phyloP scores from a whole-genome alignment of 2,329 filamentous ascomycete species.

The Fusarium sp. region DNA sequence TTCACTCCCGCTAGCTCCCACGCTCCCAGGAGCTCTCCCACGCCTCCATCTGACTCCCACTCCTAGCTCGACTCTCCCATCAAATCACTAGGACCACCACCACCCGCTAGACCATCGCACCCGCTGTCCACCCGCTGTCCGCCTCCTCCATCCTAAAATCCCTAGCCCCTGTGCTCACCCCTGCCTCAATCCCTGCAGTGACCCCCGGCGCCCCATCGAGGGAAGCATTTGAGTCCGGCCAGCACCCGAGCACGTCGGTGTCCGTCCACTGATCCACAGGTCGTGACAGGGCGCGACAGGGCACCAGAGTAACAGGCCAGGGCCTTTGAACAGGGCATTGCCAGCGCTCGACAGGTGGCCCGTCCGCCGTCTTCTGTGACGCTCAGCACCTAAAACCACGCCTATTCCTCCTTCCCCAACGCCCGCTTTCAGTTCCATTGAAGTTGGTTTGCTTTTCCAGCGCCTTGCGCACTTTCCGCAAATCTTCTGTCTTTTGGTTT shows the following conservation, averaged over 20 bases:
- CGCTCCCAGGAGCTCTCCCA: slow-evolving; percentile 1
- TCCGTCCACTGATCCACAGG: slow-evolving; percentile 34
- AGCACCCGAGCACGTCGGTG: slow-evolving; percentile 32
- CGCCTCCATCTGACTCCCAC: background rate
- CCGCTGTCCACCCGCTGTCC: slow-evolving; percentile 34
- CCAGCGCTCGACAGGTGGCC: slow-evolving; percentile 30
- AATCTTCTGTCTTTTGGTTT: slow-evolving; percentile 4
- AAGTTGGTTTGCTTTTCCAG: slow-evolving; percentile 1
- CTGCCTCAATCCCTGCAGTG: slow-evolving; percentile 31
- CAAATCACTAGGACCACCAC: slow-evolving; percentile 14
- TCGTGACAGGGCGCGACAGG: slow-evolving; percentile 35
- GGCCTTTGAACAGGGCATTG: slow-evolving; percentile 9
- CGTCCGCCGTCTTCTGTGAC: slow-evolving; percentile 9
- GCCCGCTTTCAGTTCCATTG: slow-evolving; percentile 12
- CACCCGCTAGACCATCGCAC: slow-evolving; percentile 33
- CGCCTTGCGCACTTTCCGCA: slow-evolving; percentile 20
- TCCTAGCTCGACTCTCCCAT: slow-evolving; percentile 1
- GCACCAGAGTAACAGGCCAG: slow-evolving; percentile 15
- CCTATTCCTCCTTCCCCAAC: slow-evolving; percentile 17
- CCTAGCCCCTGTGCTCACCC: slow-evolving; percentile 18
- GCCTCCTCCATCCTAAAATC: slow-evolving; percentile 20
- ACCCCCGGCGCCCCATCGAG: slow-evolving; percentile 16
- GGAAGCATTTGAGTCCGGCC: slow-evolving; percentile 16
- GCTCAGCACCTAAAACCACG: slow-evolving; percentile 27
- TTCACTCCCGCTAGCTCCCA: slow-evolving; percentile 16